Evolutionary conservation across 108 stramenopile species (phyloP).

Genomic region (Cyclotella choctawhatcheeana): DNA sequence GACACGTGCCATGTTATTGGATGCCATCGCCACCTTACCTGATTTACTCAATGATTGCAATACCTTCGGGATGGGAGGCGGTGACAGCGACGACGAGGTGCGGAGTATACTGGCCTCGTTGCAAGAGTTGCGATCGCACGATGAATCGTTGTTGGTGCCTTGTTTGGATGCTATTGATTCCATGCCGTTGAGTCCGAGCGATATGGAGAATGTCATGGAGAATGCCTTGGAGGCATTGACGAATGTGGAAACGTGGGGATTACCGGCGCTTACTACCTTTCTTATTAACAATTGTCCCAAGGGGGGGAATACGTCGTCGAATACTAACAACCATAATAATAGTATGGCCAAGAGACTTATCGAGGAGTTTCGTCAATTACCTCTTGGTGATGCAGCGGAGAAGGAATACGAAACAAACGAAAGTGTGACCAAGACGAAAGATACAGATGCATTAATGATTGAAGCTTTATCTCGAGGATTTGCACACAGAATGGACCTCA

Average conservation of each 20-base stretch:
- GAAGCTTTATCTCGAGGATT: slow-evolving; percentile 46
- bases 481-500: slow-evolving; percentile 41
- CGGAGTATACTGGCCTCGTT: slow-evolving; percentile 37
- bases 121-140: slow-evolving; percentile 34
- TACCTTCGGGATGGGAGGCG: slow-evolving; percentile 10
- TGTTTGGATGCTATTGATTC: slow-evolving; percentile 55
- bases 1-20: slow-evolving; percentile 32
- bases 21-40: slow-evolving; percentile 49
- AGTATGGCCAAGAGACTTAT: slow-evolving; percentile 39
- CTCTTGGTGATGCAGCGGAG: slow-evolving; percentile 23
- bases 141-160: slow-evolving; percentile 52
- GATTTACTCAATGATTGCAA: slow-evolving; percentile 43
- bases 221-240: slow-evolving; percentile 49
- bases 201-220: slow-evolving; percentile 23
- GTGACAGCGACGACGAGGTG: slow-evolving; percentile 28
- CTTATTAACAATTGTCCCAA: slow-evolving; percentile 48
- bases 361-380: slow-evolving; percentile 46
- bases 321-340: too few species aligned
- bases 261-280: slow-evolving; percentile 51
- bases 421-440: not conserved
- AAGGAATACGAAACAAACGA: slow-evolving; percentile 6
- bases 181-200: slow-evolving; percentile 30
- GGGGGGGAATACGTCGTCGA: too few species aligned
- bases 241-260: slow-evolving; percentile 43
- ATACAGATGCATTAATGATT: slow-evolving; percentile 34